phyloP scores from a whole-genome alignment of 306 rosid genomes.

The Cucurbita argyrosperma region DNA sequence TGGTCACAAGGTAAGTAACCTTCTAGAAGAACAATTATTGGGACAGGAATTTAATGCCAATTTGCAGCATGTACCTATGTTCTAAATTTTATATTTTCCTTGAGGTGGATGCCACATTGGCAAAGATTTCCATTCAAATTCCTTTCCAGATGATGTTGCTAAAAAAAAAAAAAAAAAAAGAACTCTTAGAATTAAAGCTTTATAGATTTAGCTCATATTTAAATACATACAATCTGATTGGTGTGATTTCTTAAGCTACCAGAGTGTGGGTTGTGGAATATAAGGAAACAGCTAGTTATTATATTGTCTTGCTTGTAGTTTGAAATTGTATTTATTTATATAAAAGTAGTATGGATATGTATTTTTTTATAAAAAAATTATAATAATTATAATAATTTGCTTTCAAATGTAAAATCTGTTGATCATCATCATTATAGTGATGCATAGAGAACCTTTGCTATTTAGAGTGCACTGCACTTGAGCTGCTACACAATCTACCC shows the following conservation, averaged over 20 bases:
- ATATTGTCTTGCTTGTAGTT: not conserved
- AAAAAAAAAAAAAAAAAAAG: too few species aligned
- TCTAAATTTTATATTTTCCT: too few species aligned
- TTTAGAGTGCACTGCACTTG: not conserved
- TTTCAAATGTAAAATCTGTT: not conserved
- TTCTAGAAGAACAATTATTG: not conserved
- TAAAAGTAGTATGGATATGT: conserved; percentile 5
- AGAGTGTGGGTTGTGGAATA: not conserved
- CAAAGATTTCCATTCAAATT: too few species aligned
- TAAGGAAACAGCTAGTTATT: not conserved
- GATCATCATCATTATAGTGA: too few species aligned
- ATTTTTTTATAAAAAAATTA: not conserved
- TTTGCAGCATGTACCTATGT: not conserved
- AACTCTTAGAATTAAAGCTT: too few species aligned
- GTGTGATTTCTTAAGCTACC: too few species aligned
- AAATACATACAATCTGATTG: too few species aligned
- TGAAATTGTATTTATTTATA: not conserved
- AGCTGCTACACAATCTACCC: not conserved
- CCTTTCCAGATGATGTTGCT: not conserved
- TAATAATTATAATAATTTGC: not conserved
- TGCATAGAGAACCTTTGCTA: not conserved
- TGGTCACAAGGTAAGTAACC: conserved; percentile 76
- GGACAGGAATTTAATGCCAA: not conserved
- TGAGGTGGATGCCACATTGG: too few species aligned
- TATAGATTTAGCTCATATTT: too few species aligned